Evolutionary conservation across 345 rosid genomes (phyloP), one percentile per base, ranked within the genome.

Genomic region (Populus tremula): DNA sequence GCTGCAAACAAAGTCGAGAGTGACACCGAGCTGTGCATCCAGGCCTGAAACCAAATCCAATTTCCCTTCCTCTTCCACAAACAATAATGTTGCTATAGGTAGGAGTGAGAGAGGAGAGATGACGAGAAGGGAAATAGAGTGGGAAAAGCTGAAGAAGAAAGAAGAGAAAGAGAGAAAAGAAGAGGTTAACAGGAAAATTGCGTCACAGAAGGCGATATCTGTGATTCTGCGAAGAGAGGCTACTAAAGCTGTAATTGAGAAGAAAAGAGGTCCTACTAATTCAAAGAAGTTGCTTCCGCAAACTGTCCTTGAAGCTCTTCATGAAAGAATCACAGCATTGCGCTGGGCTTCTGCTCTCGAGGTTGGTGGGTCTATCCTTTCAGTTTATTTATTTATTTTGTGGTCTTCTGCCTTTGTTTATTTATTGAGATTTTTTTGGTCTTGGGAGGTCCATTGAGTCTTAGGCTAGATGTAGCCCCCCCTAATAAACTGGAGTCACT

Each of bases 271-370:
- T 2, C 85, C 83, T 2, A 84, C 69, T 62, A 89, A 87, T 82
- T 93, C 98, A 21, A 90, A 90, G 84, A 90, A 84, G 71, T 83
- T 94, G 75, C 92, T 90, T 53, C 98, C 98, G 0, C 83, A 82
- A 81, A 93, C 97, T 3, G 93, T 94, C 36, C 95, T 94, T 21
- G 97, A 94, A 80, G 89, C 95, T 75, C 97, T 94, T 79, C 91
- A 89, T 69, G 98, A 94, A 53, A 78, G 97, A 71, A 90, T 93
- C 64, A 89, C 94, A 11, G 97, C 97, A 76, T 82, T 90, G 77
- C 93, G 95, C 0, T 94, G 98, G 98, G 92, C 90, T 72, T 94
- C 98, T 70, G 95, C 97, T 80, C 97, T 94, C 72, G 88, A 88
- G 93, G 98, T 88, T 0, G n/a, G 50, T 0, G 75, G 41, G 16